Evolutionary conservation across 1,139 yeast species (phyloP), one percentile per base, ranked within the genome.

Genomic region (Kurtzmaniella quercitrusa): DNA sequence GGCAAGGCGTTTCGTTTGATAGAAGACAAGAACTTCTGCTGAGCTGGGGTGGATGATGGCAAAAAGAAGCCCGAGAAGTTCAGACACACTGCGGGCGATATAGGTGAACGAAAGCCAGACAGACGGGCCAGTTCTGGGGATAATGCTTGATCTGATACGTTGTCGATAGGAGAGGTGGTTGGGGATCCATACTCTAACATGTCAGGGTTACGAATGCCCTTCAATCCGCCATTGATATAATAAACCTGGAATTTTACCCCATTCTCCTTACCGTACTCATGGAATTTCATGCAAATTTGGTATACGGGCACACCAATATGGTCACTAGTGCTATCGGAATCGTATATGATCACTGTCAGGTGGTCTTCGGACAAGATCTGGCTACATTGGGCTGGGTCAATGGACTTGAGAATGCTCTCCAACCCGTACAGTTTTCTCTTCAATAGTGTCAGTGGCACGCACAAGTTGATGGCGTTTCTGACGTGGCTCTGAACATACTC

Each of bases 271-370:
- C 55, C 50, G 33, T 54, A 57, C 14, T 54, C 55, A 27, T 59
- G 49, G 49, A 77, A 75, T 48, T 75, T 75, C 43, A 56, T 51
- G 38, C 73, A 57, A 0, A 77, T 73, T 45, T 74, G 79, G 49
- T 62, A 64, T 11, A 75, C 51, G 41, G 65, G 66, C 34, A 64
- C 59, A 1, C 73, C 59, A n/a, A 75, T 58, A 24, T 60, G 56
- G 9, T 50, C 43, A 48, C 52, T 50, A 12, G 46, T 43, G 15
- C 73, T 63, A 31, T 55, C 51, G 17, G 62, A 52, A 51, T 84
- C 90, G 53, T 84, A 82, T 24, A 84, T 59, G 11, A 84, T 59
- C 19, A 83, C 58, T 7, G 58, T 44, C 8, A 47, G 47, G 41
- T 57, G 48, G 14, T 49, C 45, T 41, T 55, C 53, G n/a, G 44